Evolutionary conservation across 805 yeast genomes (phyloP).

Genomic region (Martiniozyma abietophila): DNA sequence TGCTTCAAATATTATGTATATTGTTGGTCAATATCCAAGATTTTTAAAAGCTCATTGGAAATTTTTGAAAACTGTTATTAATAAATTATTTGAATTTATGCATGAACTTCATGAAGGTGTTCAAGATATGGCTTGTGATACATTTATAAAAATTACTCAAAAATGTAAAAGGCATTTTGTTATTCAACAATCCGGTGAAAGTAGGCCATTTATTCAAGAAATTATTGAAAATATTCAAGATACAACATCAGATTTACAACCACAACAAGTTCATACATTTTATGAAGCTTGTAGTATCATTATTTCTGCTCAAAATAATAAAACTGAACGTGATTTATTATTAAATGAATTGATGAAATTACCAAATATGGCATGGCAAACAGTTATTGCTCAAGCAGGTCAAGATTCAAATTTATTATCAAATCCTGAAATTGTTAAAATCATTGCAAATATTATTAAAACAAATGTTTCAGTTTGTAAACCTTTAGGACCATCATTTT

Average conservation of each 20-base stretch:
- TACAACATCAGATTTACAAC: constrained; percentile 86
- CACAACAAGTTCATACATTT: constrained; percentile 96
- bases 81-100: constrained; percentile 95
- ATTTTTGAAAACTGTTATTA: constrained; percentile 89
- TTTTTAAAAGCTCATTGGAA: constrained; percentile 98
- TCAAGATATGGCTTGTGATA: constrained; percentile 99
- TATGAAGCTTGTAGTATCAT: constrained; percentile 97
- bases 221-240: constrained; percentile 74
- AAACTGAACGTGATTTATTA: constrained; percentile 59
- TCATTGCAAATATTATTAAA: constrained; percentile 86
- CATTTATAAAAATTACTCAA: constrained; percentile 89
- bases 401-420: constrained; percentile 73
- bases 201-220: constrained; percentile 85
- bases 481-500: constrained; percentile 88
- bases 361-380: constrained; percentile 93
- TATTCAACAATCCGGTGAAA: constrained; percentile 73
- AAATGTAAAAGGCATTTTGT: constrained; percentile 96
- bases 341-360: constrained; percentile 74
- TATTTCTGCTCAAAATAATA: constrained; percentile 74
- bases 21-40: constrained; percentile 98
- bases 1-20: constrained; percentile 99
- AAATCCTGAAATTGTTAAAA: constrained; percentile 77
- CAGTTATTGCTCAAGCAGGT: constrained; percentile 77
- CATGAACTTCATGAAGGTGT: constrained; percentile 99
- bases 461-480: constrained; percentile 93